Conservation (phyloP, 1,284 basidiomycete species). For the Ceratobasidium theobromae region DNA sequence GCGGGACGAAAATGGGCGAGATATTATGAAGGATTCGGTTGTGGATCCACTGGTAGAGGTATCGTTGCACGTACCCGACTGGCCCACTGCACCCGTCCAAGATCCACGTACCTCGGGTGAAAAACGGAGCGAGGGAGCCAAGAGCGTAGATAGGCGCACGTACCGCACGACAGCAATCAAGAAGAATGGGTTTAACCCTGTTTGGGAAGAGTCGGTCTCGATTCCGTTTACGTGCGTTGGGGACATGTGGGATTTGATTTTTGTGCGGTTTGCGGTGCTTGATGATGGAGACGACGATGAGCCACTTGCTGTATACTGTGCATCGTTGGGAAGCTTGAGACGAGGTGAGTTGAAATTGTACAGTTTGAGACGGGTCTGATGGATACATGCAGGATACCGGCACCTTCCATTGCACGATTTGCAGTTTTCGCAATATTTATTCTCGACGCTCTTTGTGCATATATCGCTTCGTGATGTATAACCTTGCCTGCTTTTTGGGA, state of each 20-base stretch:
- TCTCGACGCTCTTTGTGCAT: conserved; percentile 83
- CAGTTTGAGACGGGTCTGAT: conserved; percentile 17
- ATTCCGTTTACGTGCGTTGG: conserved; percentile 75
- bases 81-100: conserved; percentile 45
- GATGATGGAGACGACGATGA: conserved; percentile 59
- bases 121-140: background rate
- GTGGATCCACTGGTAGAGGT: conserved; percentile 81
- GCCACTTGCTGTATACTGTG: conserved; percentile 70
- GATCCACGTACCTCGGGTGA: too few relatives aligned
- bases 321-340: conserved; percentile 64
- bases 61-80: conserved; percentile 73
- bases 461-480: conserved; percentile 55
- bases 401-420: conserved; percentile 84
- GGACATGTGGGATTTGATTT: conserved; percentile 78
- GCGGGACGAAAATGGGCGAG: conserved; percentile 63
- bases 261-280: conserved; percentile 76
- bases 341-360: conserved; percentile 55
- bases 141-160: conserved; percentile 36
- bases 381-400: conserved; percentile 64
- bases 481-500: too few relatives aligned
- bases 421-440: conserved; percentile 80
- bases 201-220: conserved; percentile 74
- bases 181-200: conserved; percentile 88
- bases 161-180: conserved; percentile 64
- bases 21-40: conserved; percentile 59